Evolutionary conservation across 805 yeast species (phyloP), one percentile per base, ranked within the genome.

Genomic region (Nadsonia fulvescens): DNA sequence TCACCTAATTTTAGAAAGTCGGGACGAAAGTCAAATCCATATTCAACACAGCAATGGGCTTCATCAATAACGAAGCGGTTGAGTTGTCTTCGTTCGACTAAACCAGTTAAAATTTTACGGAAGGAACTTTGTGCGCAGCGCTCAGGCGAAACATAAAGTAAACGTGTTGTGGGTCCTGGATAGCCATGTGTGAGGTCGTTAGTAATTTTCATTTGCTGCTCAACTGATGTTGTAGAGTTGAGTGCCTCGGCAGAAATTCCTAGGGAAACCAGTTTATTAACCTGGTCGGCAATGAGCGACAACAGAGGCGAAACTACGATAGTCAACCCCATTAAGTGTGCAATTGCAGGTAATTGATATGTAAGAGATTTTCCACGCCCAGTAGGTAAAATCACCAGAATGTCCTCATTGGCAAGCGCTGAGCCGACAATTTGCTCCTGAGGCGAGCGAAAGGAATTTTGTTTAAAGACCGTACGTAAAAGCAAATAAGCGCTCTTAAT

Each of bases 1-100:
- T 61, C 63, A 14, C 69, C 65, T 43, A 86, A 57, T 12, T 73
- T 73, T 37, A 79, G 75, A 52, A 86, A 86, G 47, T 83, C 94
- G 0, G 93, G 93, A 27, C 98, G 60, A 48, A 86, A 86, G 49
- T 83, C 95, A 50, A 86, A 94, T 11, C 98, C 98, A 96, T 96
- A 86, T 12, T 89, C 74, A 25, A 93, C 79, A 24, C 86, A 89
- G 60, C 98, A 86, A 51, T 86, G 98, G 0, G 96, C 96, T 43
- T 79, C 98, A 50, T 86, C 98, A 21, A 86, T 78, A 5, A 86
- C 93, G 23, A 86, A 61, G 31, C 95, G 57, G 0, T 93, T 91
- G 23, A 86, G 54, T 38, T 56, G 54, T 8, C 61, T 53, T 15
- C 58, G 61, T n/a, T 57, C 53, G 44, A 74, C 56, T 6, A 86